A percentile compares a stretch with the other conserved stretches of the same genome.
These are phyloP conservation scores for Baorangia bicolor DNA, from an alignment of 768 basidiomycete species.

Conservation along the genomic window DNA sequence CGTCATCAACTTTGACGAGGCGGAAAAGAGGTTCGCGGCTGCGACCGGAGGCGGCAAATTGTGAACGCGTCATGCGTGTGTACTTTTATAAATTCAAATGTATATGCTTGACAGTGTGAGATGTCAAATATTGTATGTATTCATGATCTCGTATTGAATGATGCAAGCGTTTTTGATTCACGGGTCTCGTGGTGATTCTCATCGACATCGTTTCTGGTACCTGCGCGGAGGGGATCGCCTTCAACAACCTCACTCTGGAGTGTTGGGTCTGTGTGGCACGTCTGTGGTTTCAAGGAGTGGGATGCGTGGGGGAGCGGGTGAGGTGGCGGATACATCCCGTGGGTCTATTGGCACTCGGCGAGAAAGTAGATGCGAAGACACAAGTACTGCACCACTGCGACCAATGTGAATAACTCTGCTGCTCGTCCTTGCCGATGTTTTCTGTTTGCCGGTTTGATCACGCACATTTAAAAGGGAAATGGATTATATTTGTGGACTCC, in stretches of 20 bases:
- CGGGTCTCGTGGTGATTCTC: no score
- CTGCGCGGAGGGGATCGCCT: background rate
- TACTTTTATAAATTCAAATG: background rate
- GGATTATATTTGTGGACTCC: background rate
- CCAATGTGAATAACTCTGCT: background rate
- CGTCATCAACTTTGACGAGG: constrained; percentile 72
- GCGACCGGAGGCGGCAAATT: constrained; percentile 32
- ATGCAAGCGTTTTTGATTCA: no score
- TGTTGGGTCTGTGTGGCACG: background rate
- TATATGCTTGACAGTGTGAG: no score
- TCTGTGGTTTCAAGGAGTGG: constrained; percentile 19
- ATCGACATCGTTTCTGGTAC: background rate
- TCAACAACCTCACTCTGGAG: no score
- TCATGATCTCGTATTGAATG: no score
- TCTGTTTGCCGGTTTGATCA: background rate
- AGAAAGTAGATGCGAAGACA: background rate
- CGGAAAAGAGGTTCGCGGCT: constrained; percentile 62
- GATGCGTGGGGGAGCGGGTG: constrained; percentile 9
- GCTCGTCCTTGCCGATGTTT: background rate
- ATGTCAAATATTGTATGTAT: no score
- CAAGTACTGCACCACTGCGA: no score
- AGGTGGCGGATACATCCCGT: constrained; percentile 11
- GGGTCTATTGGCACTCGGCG: constrained; percentile 3
- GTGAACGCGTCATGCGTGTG: constrained; percentile 18
- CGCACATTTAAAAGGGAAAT: background rate